Evolutionary conservation across 2,329 filamentous ascomycete species (phyloP).

Genomic region (Fusarium nurragi): DNA sequence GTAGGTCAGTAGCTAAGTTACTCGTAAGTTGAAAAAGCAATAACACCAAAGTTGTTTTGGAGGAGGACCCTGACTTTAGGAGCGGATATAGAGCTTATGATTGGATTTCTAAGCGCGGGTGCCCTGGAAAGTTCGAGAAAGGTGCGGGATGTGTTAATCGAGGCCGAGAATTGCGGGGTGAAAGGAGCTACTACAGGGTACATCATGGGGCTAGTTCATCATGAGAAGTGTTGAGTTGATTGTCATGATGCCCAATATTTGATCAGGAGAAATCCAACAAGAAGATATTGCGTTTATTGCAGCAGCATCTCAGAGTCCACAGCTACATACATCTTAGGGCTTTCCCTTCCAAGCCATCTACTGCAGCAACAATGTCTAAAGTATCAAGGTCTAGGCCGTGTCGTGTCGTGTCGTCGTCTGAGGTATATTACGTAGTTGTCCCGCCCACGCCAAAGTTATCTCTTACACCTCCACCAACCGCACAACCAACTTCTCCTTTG

Average conservation of each 20-base stretch:
- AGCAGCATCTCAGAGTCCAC: neutral
- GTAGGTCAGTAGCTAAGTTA: neutral
- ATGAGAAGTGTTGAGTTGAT: conserved; percentile 9
- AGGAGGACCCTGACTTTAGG: conserved; percentile 6
- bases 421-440: neutral
- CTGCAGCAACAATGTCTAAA: neutral
- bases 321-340: neutral
- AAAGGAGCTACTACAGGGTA: neutral
- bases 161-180: conserved; percentile 25
- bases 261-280: no score
- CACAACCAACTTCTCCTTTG: conserved; percentile 42
- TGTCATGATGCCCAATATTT: conserved; percentile 20
- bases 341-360: neutral
- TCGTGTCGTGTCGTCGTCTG: neutral
- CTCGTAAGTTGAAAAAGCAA: neutral
- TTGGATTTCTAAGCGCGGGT: conserved; percentile 46
- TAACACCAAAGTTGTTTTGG: conserved; percentile 10
- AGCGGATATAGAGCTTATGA: conserved; percentile 18
- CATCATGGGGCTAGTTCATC: conserved; percentile 6
- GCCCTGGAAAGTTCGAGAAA: conserved; percentile 44
- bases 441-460: neutral
- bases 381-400: neutral
- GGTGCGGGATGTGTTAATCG: conserved; percentile 4
- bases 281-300: neutral
- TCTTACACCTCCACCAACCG: conserved; percentile 27